A percentile compares a stretch with the other conserved stretches of the same genome.
Conservation (phyloP, 2,329 filamentous ascomycete species). For the Fusarium fujikuroi region DNA sequence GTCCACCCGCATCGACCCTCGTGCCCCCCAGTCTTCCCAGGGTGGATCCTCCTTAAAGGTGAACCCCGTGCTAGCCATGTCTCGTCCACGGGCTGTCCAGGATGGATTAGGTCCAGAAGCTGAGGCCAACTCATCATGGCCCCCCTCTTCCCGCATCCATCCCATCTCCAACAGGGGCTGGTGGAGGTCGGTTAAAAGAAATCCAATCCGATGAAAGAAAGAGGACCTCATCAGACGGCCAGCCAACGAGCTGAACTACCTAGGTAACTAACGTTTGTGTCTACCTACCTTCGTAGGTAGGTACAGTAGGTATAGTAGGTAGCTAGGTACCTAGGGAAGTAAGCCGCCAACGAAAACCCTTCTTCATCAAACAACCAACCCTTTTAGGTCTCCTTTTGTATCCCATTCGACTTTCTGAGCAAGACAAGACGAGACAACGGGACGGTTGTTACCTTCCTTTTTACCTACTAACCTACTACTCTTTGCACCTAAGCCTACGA, state of each 20-base stretch:
- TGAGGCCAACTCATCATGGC: constrained; percentile 26
- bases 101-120: constrained; percentile 20
- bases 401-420: constrained; percentile 1
- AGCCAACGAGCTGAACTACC: neutral
- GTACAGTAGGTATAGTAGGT: neutral
- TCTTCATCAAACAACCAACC: constrained; percentile 26
- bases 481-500: neutral
- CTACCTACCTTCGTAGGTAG: neutral
- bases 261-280: neutral
- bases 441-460: neutral
- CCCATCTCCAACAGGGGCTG: constrained; percentile 38
- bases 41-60: constrained; percentile 22
- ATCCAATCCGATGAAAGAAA: constrained; percentile 27
- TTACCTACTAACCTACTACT: neutral
- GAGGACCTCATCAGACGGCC: constrained; percentile 12
- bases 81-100: constrained; percentile 12
- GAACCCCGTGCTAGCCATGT: constrained; percentile 43
- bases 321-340: neutral
- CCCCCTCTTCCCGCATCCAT: constrained; percentile 43
- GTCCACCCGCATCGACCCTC: constrained; percentile 25
- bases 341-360: constrained; percentile 16
- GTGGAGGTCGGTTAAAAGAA: constrained; percentile 39
- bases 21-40: constrained; percentile 14
- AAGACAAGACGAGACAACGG: neutral
- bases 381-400: constrained; percentile 11